phyloP scores from a whole-genome alignment of 1,284 basidiomycete species.

The Malassezia dermatis region DNA sequence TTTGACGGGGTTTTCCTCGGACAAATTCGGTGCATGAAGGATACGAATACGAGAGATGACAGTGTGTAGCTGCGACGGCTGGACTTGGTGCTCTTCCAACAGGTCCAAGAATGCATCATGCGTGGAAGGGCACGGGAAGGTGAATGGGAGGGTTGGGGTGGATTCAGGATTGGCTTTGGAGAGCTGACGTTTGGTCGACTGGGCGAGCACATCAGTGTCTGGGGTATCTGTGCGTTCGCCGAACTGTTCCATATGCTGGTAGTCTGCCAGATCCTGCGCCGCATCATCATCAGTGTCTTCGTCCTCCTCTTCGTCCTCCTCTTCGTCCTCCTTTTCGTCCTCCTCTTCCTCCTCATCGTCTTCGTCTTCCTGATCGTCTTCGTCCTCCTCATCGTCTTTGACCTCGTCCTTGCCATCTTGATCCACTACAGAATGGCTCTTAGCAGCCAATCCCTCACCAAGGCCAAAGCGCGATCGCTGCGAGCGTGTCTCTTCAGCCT shows the following conservation, averaged over 20 bases:
- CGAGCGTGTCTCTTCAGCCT: conserved; percentile 6
- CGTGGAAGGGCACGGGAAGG: conserved; percentile 73
- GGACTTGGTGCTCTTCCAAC: conserved; percentile 56
- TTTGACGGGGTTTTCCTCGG: conserved; percentile 80
- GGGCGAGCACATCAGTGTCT: conserved; percentile 13
- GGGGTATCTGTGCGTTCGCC: conserved; percentile 41
- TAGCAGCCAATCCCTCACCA: conserved; percentile 51
- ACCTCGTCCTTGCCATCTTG: conserved; percentile 67
- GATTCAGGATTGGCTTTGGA: conserved; percentile 11
- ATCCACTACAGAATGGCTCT: not conserved
- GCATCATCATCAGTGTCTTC: conserved; percentile 24
- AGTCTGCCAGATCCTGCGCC: conserved; percentile 30
- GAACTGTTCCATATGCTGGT: conserved; percentile 25
- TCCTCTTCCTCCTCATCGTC: conserved; percentile 32
- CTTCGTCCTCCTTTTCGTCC: conserved; percentile 45
- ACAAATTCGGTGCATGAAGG: conserved; percentile 80
- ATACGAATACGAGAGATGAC: conserved; percentile 85
- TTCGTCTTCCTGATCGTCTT: conserved; percentile 41
- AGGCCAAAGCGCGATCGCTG: conserved; percentile 10
- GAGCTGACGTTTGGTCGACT: not conserved
- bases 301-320: conserved; percentile 41
- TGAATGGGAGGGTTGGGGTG: conserved; percentile 60
- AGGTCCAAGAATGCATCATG: conserved; percentile 83
- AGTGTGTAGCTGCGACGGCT: conserved; percentile 57
- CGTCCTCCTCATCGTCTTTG: conserved; percentile 8